Evolutionary conservation across 2,329 filamentous ascomycete genomes (phyloP), one percentile per base, ranked within the genome.

Genomic region (Stemphylium lycopersici): DNA sequence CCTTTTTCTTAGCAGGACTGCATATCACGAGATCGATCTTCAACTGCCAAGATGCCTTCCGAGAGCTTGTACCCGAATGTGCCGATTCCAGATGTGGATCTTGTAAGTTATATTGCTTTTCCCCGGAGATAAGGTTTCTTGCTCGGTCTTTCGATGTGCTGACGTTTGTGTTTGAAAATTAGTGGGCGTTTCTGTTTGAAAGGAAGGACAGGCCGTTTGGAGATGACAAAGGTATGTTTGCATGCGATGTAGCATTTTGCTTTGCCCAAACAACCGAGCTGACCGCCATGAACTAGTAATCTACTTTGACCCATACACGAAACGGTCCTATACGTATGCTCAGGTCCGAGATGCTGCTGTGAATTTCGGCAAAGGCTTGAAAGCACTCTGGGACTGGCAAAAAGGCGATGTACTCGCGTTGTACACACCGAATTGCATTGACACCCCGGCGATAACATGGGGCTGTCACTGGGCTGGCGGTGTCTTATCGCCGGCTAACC

Each of bases 401-500:
- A 92, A 89, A 70, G 90, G 90, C 67, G 90, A 97, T 71, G 90
- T 95, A 1, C 81, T 97, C 18, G 89, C 84, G 10, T 81, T 96
- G 48, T 96, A 89, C 79, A 88, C 90, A 3, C 90, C 92, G 24
- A 97, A 98, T 36, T 58, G 55, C 73, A 89, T 97, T 70, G 93
- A 97, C 73, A 91, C 88, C 0, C 88, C 91, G 0, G 80, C 88
- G 3, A 76, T 92, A 41, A 90, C 86, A 74, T 91, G 90, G 80
- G 93, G 92, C 24, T 83, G 86, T 8, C 85, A 89, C 61, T 97
- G 91, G 90, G 89, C 91, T 0, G 93, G 92, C 40, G 92, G 90
- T 26, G 80, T 91, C 46, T 78, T 91, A 10, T 91, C 88, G n/a
- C 91, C 93, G 0, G 92, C 91, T 2, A 97, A 97, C 70, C 92